phyloP scores from a whole-genome alignment of 2,329 filamentous ascomycete species.

The Mollisia scopiformis region DNA sequence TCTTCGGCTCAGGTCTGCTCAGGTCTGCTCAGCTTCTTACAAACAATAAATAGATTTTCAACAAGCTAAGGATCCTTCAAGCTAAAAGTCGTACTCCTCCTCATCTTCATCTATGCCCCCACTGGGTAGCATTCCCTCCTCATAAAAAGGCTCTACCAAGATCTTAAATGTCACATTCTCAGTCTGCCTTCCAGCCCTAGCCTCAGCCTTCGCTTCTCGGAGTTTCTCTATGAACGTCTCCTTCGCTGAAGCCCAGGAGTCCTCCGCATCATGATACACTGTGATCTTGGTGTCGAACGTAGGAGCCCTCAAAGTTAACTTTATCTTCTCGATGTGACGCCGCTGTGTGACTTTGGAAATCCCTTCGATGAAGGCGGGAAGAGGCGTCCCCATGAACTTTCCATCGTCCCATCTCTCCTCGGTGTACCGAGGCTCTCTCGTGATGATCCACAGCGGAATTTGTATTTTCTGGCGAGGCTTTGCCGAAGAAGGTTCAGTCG shows the following conservation, averaged over 20 bases:
- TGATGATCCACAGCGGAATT: conserved; percentile 19
- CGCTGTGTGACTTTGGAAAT: conserved; percentile 6
- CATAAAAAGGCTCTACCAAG: conserved; percentile 22
- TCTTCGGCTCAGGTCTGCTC: too few relatives aligned
- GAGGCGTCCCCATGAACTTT: conserved; percentile 9
- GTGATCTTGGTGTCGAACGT: conserved; percentile 12
- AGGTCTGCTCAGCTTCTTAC: too few relatives aligned
- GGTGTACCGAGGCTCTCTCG: conserved; percentile 10
- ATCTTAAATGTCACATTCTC: conserved; percentile 7
- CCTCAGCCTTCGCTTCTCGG: conserved; percentile 7
- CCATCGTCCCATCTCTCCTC: conserved; percentile 19
- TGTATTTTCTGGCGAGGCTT: conserved; percentile 7
- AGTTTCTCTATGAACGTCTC: conserved; percentile 17
- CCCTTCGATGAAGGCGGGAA: conserved; percentile 14
- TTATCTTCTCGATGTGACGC: conserved; percentile 18
- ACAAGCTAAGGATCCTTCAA: too few relatives aligned
- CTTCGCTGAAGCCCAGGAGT: conserved; percentile 14
- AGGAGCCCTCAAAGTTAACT: conserved; percentile 18
- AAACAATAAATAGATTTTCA: too few relatives aligned
- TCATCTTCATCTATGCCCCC: conserved; percentile 10
- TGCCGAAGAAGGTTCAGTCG: neutral
- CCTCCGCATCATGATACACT: conserved; percentile 15
- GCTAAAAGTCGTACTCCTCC: too few relatives aligned
- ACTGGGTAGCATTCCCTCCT: neutral
- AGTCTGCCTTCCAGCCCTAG: neutral